Percentiles rank a stretch among this genome's conserved stretches.
These are phyloP conservation scores for Cladosporium sp. DNA, from an alignment of 2,329 filamentous ascomycete species.

Conservation along the genomic window DNA sequence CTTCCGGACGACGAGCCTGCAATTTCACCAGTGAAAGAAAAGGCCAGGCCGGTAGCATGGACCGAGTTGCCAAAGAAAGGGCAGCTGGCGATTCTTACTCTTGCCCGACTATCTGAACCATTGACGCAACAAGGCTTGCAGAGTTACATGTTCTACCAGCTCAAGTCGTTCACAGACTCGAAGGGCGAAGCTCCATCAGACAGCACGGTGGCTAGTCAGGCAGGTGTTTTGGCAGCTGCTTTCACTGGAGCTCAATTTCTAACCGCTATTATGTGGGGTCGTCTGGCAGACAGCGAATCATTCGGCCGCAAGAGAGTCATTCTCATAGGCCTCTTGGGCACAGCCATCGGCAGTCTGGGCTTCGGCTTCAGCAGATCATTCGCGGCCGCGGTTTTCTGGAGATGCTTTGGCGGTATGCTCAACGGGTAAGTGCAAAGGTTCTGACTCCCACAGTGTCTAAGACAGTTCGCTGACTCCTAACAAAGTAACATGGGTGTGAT, in stretches of 20 bases:
- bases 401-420: conserved; percentile 61
- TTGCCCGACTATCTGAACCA: conserved; percentile 77
- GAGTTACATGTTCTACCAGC: conserved; percentile 82
- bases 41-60: conserved; percentile 60
- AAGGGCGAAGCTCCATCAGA: conserved; percentile 47
- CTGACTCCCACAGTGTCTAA: too few species aligned
- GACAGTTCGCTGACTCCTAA: too few species aligned
- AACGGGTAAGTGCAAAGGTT: conserved; percentile 43
- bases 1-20: conserved; percentile 19
- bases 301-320: conserved; percentile 72
- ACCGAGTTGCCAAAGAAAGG: conserved; percentile 68
- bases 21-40: conserved; percentile 17
- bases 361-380: conserved; percentile 68
- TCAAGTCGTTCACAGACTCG: conserved; percentile 62
- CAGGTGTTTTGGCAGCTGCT: conserved; percentile 70
- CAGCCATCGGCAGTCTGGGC: conserved; percentile 59
- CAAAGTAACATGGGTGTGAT: conserved; percentile 65
- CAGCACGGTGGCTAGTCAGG: conserved; percentile 68
- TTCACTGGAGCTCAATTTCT: conserved; percentile 80
- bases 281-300: conserved; percentile 59
- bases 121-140: conserved; percentile 73
- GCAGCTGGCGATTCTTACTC: conserved; percentile 71
- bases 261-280: conserved; percentile 79
- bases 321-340: conserved; percentile 70
- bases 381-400: conserved; percentile 58